Evolutionary conservation across 768 basidiomycete species (phyloP), one percentile per base, ranked within the genome.

Genomic region (Candolleomyces aberdarensis): DNA sequence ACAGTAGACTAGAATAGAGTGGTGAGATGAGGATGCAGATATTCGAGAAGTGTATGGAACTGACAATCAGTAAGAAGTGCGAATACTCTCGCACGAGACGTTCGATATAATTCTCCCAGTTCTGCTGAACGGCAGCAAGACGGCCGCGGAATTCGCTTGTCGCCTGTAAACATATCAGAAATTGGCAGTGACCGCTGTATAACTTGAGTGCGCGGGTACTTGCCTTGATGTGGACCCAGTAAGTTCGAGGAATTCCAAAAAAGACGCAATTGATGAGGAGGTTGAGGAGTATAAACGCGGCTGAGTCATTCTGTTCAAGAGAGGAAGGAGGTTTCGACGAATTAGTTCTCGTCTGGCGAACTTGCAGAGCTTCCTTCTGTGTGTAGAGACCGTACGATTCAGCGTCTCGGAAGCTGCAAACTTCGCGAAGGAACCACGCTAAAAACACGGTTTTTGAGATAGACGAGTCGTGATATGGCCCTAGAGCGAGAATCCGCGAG

Each of bases 11-110:
- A 53, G 5, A 46, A 13, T 13, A 49, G 31, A n/a, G 20, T n/a
- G 14, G 40, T 15, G 22, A 36, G 9, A 54, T 10, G 19, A 31
- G 46, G 41, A 10, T 22, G 10, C 54, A 31, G 50, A 56, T 15
- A 36, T 36, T 36, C 11, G 36, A 36, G 8, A 36, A 36, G 36
- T 8, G 36, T 2, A 36, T 36, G 36, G 36, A 43, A 70, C 82
- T 73, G 62, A 84, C 84, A 40, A 85, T 78, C 7, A 85, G 75
- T 19, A 85, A 71, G 62, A 85, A 84, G 59, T 85, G 78, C 9
- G 82, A 81, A 65, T 84, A 85, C 63, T 85, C 83, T 60, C 78
- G 73, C 5, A 81, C 80, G 5, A 85, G 74, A 40, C 81, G 77
- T 40, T 78, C 74, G 22, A 83, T 78, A 59, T 84, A 84, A 15